phyloP scores from a whole-genome alignment of 108 stramenopile genomes.

The Aurantiochytrium sp. region DNA sequence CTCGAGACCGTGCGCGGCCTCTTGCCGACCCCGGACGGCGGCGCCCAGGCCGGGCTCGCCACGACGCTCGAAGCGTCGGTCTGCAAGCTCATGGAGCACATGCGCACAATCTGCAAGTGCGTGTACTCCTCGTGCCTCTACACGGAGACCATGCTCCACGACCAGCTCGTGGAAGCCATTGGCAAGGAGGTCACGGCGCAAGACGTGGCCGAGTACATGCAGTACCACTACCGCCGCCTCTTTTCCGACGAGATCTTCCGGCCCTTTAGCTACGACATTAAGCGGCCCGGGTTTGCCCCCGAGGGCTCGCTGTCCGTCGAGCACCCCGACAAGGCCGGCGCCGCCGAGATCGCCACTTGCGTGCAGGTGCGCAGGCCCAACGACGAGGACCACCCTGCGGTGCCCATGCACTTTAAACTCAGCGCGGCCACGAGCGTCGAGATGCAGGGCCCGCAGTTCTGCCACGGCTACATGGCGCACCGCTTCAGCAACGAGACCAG shows the following conservation, averaged over 20 bases:
- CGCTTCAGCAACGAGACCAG: conserved; percentile 40
- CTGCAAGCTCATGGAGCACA: background rate
- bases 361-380: conserved; percentile 31
- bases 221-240: conserved; percentile 55
- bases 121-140: background rate
- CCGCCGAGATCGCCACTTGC: conserved; percentile 54
- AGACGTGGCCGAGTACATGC: conserved; percentile 66
- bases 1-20: background rate
- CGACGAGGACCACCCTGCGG: background rate
- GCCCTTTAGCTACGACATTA: conserved; percentile 68
- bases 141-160: background rate
- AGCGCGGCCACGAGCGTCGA: conserved; percentile 54
- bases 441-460: conserved; percentile 55
- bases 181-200: conserved; percentile 61
- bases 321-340: conserved; percentile 24
- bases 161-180: conserved; percentile 58
- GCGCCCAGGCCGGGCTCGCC: background rate
- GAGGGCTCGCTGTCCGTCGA: conserved; percentile 57
- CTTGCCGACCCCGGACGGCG: background rate
- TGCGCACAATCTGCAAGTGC: background rate
- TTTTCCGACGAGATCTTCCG: conserved; percentile 52
- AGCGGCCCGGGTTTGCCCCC: conserved; percentile 61
- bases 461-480: conserved; percentile 68
- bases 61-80: background rate
- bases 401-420: conserved; percentile 46